Conservation (phyloP, 352 stramenopile genomes). For the Nannochloropsis limnetica region DNA sequence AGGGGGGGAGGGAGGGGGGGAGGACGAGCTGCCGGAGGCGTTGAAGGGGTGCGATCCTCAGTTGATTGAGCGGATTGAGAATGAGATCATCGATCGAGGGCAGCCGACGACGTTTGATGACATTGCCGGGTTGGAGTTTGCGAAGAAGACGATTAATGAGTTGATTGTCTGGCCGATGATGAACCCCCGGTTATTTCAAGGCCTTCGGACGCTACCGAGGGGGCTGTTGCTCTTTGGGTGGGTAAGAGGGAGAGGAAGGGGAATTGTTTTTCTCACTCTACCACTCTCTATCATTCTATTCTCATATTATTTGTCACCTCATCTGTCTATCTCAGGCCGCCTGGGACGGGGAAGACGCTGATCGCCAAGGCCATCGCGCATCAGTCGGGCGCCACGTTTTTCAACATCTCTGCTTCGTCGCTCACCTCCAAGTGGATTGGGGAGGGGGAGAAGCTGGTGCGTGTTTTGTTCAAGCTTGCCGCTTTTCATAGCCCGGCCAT, state of each 20-base stretch:
- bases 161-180: conserved; percentile 87
- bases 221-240: conserved; percentile 61
- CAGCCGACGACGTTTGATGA: conserved; percentile 89
- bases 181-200: conserved; percentile 91
- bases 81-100: conserved; percentile 89
- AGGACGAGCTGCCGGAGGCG: conserved; percentile 74
- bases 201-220: conserved; percentile 72
- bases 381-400: conserved; percentile 93
- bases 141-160: conserved; percentile 95
- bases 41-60: conserved; percentile 84
- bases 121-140: conserved; percentile 90
- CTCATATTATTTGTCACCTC: too few species aligned
- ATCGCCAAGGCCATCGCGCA: conserved; percentile 98
- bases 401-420: conserved; percentile 95
- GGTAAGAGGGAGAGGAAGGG: conserved; percentile 57
- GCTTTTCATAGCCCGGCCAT: conserved; percentile 80
- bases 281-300: too few species aligned
- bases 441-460: conserved; percentile 94
- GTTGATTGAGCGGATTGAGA: conserved; percentile 88
- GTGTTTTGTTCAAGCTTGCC: conserved; percentile 90
- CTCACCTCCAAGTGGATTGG: conserved; percentile 99
- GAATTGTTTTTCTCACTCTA: too few species aligned
- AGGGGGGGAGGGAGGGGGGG: background rate
- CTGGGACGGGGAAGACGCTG: conserved; percentile 74
- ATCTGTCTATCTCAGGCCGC: background rate